Base-by-base conservation (phyloP, 306 rosid species). In the Casuarina equisetifolia region DNA sequence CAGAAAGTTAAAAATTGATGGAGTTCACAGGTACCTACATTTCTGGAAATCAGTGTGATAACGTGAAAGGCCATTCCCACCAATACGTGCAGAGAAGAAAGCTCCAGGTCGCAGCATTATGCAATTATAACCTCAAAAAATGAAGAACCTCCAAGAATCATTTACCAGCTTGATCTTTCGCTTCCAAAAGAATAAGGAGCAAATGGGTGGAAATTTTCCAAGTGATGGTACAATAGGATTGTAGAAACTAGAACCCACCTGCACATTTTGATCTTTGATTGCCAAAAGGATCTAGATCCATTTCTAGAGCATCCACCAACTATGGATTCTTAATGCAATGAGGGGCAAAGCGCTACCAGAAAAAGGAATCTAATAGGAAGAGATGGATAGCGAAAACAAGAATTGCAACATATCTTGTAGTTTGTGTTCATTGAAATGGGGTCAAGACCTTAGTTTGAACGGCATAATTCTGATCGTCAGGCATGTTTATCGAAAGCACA, bases 11-110 rank as follows among this genome's bases (percentile, higher is more conserved):
- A 9, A 77, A 69, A 49, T 55, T 79, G 36, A 20, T 2, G 36
- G 45, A 63, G 32, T 1, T 67, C 62, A 35, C 38, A 57, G 20
- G 40, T 79, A 93, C 99, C 99, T 88, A 86, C 74, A 95, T 88
- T 89, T 95, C 99, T 91, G 97, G 80, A 95, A 95, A 74, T 95
- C 97, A 12, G 90, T 71, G 72, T 82, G 85, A 84, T 91, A 95
- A 62, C 97, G 97, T 49, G 99, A 89, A 85, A 92, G 93, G 68
- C 94, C 96, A 82, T 88, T 88, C 57, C 88, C 90, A 16, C 89
- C 82, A 72, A 73, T 71, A 73, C 73, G n/a, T 74, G 80, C 76
- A 68, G 93, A 88, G 79, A 92, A 87, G 70, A 91, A 79, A 75
- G 91, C 99, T 95, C 82, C 79, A 80, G n/a, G 74, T 74, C 51